These are phyloP conservation scores for Uronychia binucleata DNA, from an alignment of 73 alveolate genomes.

Conservation along the genomic window DNA sequence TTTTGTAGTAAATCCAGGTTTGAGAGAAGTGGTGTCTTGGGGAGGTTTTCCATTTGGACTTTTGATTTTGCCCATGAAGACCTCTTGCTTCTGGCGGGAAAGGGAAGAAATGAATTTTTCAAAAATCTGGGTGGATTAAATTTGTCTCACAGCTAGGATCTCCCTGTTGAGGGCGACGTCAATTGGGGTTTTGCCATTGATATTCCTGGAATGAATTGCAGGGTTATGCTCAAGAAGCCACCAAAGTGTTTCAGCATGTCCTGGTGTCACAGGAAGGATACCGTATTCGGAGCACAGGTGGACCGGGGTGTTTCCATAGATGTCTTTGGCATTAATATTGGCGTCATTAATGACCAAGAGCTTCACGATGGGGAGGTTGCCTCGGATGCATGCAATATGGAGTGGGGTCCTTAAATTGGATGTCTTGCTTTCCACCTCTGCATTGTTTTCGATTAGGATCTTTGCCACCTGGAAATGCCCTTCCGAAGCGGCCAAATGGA, in stretches of 20 bases:
- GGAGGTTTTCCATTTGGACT: not conserved
- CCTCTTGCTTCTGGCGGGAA: not conserved
- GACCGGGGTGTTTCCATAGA: constrained; percentile 17
- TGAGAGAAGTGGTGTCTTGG: not conserved
- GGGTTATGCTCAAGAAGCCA: not conserved
- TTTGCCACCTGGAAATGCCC: constrained; percentile 42
- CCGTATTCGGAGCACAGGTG: constrained; percentile 31
- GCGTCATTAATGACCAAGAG: constrained; percentile 81
- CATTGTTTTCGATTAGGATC: constrained; percentile 45
- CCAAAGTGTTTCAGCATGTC: constrained; percentile 15
- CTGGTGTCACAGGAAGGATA: constrained; percentile 1
- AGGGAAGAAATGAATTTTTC: not conserved
- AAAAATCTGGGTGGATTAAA: not conserved
- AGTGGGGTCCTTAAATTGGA: constrained; percentile 83
- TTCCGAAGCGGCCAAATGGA: constrained; percentile 77
- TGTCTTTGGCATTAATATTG: constrained; percentile 45
- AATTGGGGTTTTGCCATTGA: constrained; percentile 12
- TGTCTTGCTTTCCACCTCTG: constrained; percentile 38
- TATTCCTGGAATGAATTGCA: constrained; percentile 8
- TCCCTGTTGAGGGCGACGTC: constrained; percentile 22
- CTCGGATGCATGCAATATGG: constrained; percentile 82
- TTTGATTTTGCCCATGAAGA: not conserved
- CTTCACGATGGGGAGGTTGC: constrained; percentile 75
- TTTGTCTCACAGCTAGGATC: constrained; percentile 10
- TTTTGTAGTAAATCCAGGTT: not conserved